Percentiles rank a stretch among this genome's conserved stretches.
phyloP scores from a whole-genome alignment of 2,329 filamentous ascomycete species.

The Aschersonia sp. region DNA sequence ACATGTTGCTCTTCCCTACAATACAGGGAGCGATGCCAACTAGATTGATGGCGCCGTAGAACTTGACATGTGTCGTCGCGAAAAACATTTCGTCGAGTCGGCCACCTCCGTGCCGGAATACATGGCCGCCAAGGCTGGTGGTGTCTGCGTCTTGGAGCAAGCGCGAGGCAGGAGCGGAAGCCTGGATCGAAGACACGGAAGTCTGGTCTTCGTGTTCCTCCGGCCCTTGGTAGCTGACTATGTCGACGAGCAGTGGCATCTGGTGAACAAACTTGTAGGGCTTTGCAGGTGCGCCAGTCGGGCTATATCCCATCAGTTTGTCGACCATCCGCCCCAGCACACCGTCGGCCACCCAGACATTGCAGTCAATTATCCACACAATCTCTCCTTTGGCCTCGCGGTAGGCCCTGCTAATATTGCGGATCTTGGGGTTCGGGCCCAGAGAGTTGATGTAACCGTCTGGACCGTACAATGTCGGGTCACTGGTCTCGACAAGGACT shows the following conservation, averaged over 20 bases:
- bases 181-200: conserved; percentile 19
- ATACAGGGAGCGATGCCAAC: conserved; percentile 84
- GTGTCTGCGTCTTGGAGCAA: not conserved
- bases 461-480: conserved; percentile 49
- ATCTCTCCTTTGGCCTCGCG: conserved; percentile 77
- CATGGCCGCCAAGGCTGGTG: conserved; percentile 12
- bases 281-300: conserved; percentile 28
- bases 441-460: conserved; percentile 40
- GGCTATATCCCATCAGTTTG: conserved; percentile 55
- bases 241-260: conserved; percentile 78
- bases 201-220: conserved; percentile 9
- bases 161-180: conserved; percentile 8
- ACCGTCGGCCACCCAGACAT: conserved; percentile 76
- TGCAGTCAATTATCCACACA: conserved; percentile 92
- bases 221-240: conserved; percentile 19
- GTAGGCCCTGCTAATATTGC: conserved; percentile 90
- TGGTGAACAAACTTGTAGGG: conserved; percentile 92
- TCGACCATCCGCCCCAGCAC: conserved; percentile 83
- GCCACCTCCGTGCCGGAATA: conserved; percentile 47
- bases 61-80: conserved; percentile 86
- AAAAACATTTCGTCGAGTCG: conserved; percentile 91
- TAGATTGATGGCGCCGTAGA: conserved; percentile 94
- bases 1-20: conserved; percentile 98
- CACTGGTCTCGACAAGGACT: conserved; percentile 70
- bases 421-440: conserved; percentile 95